Base-by-base conservation (phyloP, 192 early-diverging fungal genomes). In the Linnemannia hyalina region DNA sequence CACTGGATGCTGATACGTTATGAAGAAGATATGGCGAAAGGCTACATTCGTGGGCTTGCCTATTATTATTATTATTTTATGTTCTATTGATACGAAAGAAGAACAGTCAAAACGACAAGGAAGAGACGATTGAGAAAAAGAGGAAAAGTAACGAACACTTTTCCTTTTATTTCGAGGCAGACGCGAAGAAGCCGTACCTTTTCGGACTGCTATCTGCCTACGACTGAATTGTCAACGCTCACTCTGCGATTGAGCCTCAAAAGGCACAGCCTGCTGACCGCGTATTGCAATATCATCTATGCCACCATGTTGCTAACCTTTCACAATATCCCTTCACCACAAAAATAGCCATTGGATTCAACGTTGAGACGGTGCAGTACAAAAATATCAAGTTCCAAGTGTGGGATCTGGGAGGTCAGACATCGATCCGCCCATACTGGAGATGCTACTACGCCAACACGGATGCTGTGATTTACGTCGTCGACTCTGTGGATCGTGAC, bases 301-400 rank as follows among this genome's bases (percentile, higher is more conserved):
- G 15, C 20, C 49, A 52, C 20, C 49, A 5, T 52, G 10, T 5
- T 3, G 20, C 49, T 52, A 6, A 52, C 18, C 49, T 2, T 16
- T 22, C 5, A 52, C 65, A 26, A 68, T 29, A 40, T 22, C 10
- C 35, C 1, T 26, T 26, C 23, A 10, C 55, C 3, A 6, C n/a
- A 55, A 44, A 54, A 77, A 54, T 77, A 91, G 90, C 95, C 15
- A 95, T 95, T 69, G 95, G 94, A 76, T 96, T 95, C 83, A 96
- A 95, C 86, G 96, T 98, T 35, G 98, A 98, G 85, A 98, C 98
- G 15, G 96, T 99, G 54, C 92, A 93, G 46, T 98, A 97, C 91
- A 99, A 98, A 78, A 99, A 99, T 90, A 96, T 99, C 88, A 98
- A 98, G 89, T 99, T 99, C 92, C 97, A 98, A 91, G 98, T 98